These are phyloP conservation scores for Euphorbia celastroides DNA, from an alignment of 441 rosid genomes.

Conservation along the genomic window DNA sequence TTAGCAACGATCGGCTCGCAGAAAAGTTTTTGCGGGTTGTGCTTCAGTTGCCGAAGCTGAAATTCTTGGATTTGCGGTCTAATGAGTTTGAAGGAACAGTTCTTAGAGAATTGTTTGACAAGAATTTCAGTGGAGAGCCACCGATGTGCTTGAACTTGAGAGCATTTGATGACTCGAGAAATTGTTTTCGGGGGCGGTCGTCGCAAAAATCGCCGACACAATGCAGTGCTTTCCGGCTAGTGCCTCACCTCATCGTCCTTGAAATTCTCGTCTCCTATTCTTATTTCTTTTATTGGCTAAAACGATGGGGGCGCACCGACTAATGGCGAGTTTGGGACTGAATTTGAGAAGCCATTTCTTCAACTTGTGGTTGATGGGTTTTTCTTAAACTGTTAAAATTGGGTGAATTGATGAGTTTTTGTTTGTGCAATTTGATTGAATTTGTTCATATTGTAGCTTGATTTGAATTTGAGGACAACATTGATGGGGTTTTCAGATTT, in stretches of 20 bases:
- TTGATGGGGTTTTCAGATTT: too few relatives aligned
- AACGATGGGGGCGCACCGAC: constrained; percentile 74
- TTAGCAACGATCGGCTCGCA: constrained; percentile 89
- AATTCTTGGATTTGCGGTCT: constrained; percentile 85
- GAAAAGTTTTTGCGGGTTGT: constrained; percentile 76
- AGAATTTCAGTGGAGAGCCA: constrained; percentile 74
- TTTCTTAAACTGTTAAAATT: too few relatives aligned
- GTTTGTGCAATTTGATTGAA: too few relatives aligned
- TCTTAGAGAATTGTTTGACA: constrained; percentile 69
- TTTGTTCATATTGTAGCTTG: too few relatives aligned
- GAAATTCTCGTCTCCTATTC: constrained; percentile 80
- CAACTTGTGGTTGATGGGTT: too few relatives aligned
- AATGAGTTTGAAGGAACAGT: constrained; percentile 92
- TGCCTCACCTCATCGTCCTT: constrained; percentile 76
- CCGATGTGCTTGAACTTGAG: constrained; percentile 57
- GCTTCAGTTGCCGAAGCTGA: constrained; percentile 55
- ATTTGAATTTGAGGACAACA: too few relatives aligned
- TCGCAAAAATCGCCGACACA: constrained; percentile 51
- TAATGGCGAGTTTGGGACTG: constrained; percentile 53
- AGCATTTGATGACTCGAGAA: constrained; percentile 53
- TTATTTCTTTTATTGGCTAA: constrained; percentile 65
- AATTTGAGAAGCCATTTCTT: too few relatives aligned
- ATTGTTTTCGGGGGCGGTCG: constrained; percentile 71
- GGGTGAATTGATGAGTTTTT: too few relatives aligned
- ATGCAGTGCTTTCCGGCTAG: constrained; percentile 57